Evolutionary conservation across 345 rosid genomes (phyloP).

Genomic region (Eucalyptus pauciflora): DNA sequence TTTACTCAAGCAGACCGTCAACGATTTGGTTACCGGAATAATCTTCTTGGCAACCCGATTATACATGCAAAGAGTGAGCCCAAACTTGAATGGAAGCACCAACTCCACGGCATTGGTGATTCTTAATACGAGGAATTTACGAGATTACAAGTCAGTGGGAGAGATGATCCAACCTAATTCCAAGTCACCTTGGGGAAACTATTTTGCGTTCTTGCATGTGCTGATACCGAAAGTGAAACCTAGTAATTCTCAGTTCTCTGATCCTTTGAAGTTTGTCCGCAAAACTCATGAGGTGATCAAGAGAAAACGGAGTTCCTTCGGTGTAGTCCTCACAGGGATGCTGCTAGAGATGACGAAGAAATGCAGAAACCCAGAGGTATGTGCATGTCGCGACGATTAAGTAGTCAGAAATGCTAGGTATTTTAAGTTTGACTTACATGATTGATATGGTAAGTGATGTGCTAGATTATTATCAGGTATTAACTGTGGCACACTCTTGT

Average conservation of each 20-base stretch:
- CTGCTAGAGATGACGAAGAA: conserved; percentile 11
- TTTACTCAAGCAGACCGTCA: background rate
- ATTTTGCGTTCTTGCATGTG: conserved; percentile 20
- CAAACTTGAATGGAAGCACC: background rate
- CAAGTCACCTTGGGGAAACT: conserved; percentile 31
- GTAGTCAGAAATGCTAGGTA: background rate
- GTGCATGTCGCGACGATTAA: background rate
- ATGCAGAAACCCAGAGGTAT: conserved; percentile 22
- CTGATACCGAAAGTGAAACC: conserved; percentile 8
- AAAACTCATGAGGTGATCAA: conserved; percentile 6
- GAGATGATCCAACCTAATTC: conserved; percentile 25
- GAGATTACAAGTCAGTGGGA: conserved; percentile 26
- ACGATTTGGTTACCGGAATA: background rate
- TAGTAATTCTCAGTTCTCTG: background rate
- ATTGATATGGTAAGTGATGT: background rate
- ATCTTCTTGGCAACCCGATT: background rate
- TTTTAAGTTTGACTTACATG: background rate
- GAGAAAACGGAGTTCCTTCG: conserved; percentile 13
- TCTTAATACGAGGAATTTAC: conserved; percentile 26
- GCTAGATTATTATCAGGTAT: background rate
- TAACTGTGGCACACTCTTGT: background rate
- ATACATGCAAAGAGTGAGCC: background rate
- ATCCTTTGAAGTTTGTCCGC: conserved; percentile 13
- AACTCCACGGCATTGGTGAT: conserved; percentile 6
- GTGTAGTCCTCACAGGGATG: conserved; percentile 6